Evolutionary conservation across 192 early-diverging fungal species (phyloP).

Genomic region (Podila verticillata): DNA sequence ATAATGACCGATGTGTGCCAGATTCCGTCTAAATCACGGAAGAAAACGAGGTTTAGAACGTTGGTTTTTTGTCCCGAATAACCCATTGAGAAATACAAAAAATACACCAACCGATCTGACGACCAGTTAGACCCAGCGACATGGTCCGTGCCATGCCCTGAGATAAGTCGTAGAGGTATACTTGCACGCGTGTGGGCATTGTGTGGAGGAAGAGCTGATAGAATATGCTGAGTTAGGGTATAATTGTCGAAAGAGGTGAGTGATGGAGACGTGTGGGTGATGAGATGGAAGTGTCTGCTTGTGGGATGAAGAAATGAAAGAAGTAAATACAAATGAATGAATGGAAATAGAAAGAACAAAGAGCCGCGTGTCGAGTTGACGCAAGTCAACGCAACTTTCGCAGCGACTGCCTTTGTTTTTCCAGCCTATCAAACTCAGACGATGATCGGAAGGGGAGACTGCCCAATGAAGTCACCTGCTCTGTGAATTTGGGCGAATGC

Average conservation of each 20-base stretch:
- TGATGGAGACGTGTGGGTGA: neutral
- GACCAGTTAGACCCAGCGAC: slow-evolving; percentile 70
- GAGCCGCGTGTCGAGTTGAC: neutral
- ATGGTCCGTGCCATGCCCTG: slow-evolving; percentile 80
- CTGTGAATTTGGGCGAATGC: no score
- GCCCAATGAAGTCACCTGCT: no score
- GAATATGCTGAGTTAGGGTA: no score
- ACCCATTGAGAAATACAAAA: neutral
- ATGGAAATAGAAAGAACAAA: neutral
- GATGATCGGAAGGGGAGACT: no score
- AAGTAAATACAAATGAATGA: neutral
- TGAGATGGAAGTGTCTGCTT: neutral
- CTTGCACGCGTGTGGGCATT: slow-evolving; percentile 52
- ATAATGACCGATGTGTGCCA: slow-evolving; percentile 82
- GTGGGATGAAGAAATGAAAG: neutral
- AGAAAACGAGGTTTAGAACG: neutral
- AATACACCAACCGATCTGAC: slow-evolving; percentile 65
- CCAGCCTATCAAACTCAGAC: no score
- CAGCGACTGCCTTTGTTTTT: no score
- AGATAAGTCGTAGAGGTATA: slow-evolving; percentile 73
- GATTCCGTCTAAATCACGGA: slow-evolving; percentile 54
- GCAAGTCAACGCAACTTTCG: no score
- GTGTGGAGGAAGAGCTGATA: neutral
- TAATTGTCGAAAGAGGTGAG: neutral
- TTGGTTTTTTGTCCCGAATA: neutral